phyloP scores from a whole-genome alignment of 192 early-diverging fungal genomes.

The Linderina pennispora region DNA sequence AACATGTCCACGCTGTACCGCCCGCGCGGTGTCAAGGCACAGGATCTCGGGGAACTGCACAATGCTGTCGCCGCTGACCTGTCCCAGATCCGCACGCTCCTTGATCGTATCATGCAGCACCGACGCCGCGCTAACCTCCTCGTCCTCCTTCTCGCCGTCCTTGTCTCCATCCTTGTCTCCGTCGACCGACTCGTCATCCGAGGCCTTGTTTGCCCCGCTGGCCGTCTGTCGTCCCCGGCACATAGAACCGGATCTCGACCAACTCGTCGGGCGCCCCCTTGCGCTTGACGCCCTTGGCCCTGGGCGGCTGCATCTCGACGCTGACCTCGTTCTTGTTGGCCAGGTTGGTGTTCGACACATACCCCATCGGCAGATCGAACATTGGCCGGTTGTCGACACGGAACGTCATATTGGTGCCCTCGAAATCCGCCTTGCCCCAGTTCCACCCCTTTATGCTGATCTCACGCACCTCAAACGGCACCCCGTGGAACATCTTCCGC shows the following conservation, averaged over 20 bases:
- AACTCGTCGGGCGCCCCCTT: constrained; percentile 65
- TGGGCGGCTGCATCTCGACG: constrained; percentile 77
- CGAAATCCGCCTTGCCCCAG: constrained; percentile 89
- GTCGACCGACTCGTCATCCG: constrained; percentile 40
- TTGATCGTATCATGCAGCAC: constrained; percentile 93
- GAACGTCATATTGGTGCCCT: constrained; percentile 74
- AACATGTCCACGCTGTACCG: constrained; percentile 96
- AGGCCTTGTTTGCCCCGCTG: constrained; percentile 29
- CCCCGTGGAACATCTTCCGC: constrained; percentile 63
- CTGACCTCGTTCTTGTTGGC: constrained; percentile 88
- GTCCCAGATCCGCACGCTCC: constrained; percentile 82
- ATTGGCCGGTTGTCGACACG: constrained; percentile 71
- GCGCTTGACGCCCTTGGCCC: constrained; percentile 50
- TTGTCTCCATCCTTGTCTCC: constrained; percentile 40
- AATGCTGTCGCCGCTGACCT: constrained; percentile 81
- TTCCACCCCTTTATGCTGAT: constrained; percentile 91
- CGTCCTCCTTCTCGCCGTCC: constrained; percentile 54
- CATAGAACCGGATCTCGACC: constrained; percentile 88
- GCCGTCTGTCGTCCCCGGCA: constrained; percentile 71
- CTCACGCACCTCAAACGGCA: constrained; percentile 75
- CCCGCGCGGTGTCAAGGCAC: constrained; percentile 87
- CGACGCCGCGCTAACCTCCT: constrained; percentile 57
- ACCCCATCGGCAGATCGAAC: constrained; percentile 86
- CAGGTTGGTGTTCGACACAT: constrained; percentile 81
- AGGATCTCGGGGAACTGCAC: constrained; percentile 83